Evolutionary conservation across 345 rosid species (phyloP), one percentile per base, ranked within the genome.

Genomic region (Ceriops tagal): DNA sequence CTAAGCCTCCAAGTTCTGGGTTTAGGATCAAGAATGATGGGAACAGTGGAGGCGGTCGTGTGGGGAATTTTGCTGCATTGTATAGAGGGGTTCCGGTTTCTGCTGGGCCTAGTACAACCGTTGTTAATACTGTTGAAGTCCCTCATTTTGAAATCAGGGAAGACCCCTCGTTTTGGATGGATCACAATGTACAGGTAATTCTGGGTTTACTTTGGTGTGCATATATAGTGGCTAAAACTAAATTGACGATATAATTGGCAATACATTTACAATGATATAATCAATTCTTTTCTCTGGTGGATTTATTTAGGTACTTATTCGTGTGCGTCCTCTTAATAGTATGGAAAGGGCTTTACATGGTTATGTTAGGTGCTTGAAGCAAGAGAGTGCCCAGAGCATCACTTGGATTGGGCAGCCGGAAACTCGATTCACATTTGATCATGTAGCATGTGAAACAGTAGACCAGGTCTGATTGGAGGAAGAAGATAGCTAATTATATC

Each of bases 121-220:
- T 82, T 71, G 89, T 89, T 69, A 89, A 88, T 65, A 81, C 88
- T 8, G 89, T 86, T 59, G 93, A 92, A 83, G 97, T 92, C 2
- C 92, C 99, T 85, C 96, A 95, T 84, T 95, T 92, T 76, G 85
- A 88, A 70, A 92, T 93, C 58, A 89, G 83, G 65, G 98, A 92
- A 28, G 59, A 56, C 18, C 59, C 59, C 2, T 56, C 59, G 6
- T 56, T 56, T 27, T 56, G 59, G 59, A 56, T 56, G 59, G 59
- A 56, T 24, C 59, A 56, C 59, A 56, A 56, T 56, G 59, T 56
- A 24, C 59, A 56, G 59, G 59, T 56, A 16, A 15, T 56, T 24
- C 28, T 27, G 26, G 22, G 22, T 56, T 24, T 24, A 6, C 28
- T 4, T 3, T 10, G 18, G 19, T 4, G 24, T 24, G 59, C 15